phyloP scores from a whole-genome alignment of 257 asterid genomes.

The Przewalskia tangutica region DNA sequence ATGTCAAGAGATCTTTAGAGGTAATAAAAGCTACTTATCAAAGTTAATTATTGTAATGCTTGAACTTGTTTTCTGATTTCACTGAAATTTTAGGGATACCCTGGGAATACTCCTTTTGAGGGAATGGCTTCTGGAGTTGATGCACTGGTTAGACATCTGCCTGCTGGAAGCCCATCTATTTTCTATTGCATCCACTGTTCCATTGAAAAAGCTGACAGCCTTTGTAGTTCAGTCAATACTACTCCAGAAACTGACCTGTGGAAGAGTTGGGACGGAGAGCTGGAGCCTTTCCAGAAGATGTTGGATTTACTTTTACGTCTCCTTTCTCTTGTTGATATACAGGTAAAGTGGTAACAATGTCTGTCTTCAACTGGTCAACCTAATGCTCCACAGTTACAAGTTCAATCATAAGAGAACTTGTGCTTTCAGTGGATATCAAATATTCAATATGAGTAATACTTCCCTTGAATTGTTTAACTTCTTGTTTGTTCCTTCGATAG shows the following conservation, averaged over 20 bases:
- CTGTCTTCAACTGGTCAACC: background rate
- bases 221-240: conserved; percentile 27
- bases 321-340: conserved; percentile 74
- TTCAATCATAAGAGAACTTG: background rate
- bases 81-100: conserved; percentile 51
- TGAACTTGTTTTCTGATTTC: conserved; percentile 8
- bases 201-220: conserved; percentile 47
- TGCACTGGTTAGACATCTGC: conserved; percentile 80
- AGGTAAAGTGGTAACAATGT: conserved; percentile 29
- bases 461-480: background rate
- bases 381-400: background rate
- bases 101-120: conserved; percentile 73
- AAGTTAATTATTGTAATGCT: conserved; percentile 4
- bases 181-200: conserved; percentile 62
- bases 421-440: background rate
- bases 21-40: conserved; percentile 26
- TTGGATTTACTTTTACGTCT: conserved; percentile 70
- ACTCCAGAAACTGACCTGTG: conserved; percentile 30
- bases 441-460: background rate
- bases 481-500: background rate
- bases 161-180: conserved; percentile 88
- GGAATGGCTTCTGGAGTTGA: conserved; percentile 94
- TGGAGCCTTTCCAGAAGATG: conserved; percentile 60
- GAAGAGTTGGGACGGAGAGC: conserved; percentile 62
- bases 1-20: conserved; percentile 74